Base-by-base conservation (phyloP, 2,329 filamentous ascomycete genomes). In the Tolypocladium ovalisporum region DNA sequence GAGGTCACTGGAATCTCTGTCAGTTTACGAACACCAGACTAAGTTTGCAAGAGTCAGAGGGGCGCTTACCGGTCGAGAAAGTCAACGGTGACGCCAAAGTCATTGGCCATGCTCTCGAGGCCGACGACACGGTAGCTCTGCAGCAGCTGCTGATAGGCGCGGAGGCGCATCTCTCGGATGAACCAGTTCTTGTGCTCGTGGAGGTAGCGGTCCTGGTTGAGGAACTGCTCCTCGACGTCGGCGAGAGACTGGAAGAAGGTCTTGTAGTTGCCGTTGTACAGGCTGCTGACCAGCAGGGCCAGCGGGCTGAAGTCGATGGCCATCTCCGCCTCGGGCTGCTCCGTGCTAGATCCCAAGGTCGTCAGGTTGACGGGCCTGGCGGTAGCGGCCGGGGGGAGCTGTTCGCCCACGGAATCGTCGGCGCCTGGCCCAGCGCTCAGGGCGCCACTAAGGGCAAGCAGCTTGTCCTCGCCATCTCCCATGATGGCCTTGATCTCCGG, bases 401-500 rank as follows among this genome's bases (percentile, higher is more conserved):
- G 79, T 17, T 75, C 79, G 58, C 82, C 81, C 79, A 88, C 88
- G 63, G 89, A 86, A 67, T 90, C 88, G 63, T 96, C 89, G 32
- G 85, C 88, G 54, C 88, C 85, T 1, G 89, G 89, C 1, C 92
- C 90, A 4, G 90, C 87, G 1, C 90, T 94, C 56, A 91, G 76
- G 36, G 88, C 86, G 22, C 92, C 91, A 35, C 86, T 85, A 27
- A 97, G 78, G 0, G 90, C 91, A 36, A 90, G 81, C 56, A 96
- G 78, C 74, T 93, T 93, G 69, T 97, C 92, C 66, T 95, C 89
- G 29, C 87, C 87, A 64, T 93, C 87, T 58, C 93, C 94, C 29
- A 99, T 84, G 62, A 99, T 95, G 40, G 94, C 94, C 76, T 94
- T 96, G 76, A 99, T 97, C 76, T 99, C 94, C 15, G 94, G 93